These are phyloP conservation scores for Oryza coarctata DNA, from an alignment of 176 grass and related monocot genomes.

Conservation along the genomic window DNA sequence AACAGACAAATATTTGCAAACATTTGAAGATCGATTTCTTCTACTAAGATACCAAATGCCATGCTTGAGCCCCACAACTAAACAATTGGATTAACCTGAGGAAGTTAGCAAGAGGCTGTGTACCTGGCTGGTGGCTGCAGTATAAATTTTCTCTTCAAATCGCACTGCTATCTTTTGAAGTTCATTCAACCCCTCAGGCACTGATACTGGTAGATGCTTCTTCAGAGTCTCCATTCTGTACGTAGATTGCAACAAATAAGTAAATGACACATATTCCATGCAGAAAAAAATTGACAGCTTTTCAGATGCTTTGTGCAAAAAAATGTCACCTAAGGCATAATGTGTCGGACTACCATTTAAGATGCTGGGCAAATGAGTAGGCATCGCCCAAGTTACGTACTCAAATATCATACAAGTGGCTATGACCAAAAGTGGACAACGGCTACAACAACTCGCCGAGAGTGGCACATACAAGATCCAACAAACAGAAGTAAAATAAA, in stretches of 20 bases:
- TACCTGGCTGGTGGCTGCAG: slow-evolving; percentile 62
- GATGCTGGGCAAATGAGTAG: neutral
- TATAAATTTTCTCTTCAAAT: slow-evolving; percentile 81
- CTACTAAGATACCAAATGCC: neutral
- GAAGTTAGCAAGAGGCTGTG: neutral
- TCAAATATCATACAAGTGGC: neutral
- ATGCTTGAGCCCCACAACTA: neutral
- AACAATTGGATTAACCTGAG: neutral
- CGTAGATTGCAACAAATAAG: slow-evolving; percentile 7
- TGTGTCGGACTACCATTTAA: neutral
- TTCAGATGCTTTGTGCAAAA: neutral
- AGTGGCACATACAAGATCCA: neutral
- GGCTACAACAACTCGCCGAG: neutral
- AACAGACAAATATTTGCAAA: neutral
- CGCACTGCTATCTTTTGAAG: slow-evolving; percentile 68
- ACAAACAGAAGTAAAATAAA: neutral
- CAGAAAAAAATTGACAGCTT: neutral
- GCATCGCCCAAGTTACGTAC: neutral
- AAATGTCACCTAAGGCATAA: neutral
- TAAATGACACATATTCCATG: neutral
- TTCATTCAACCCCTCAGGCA: slow-evolving; percentile 63
- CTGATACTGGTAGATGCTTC: slow-evolving; percentile 65
- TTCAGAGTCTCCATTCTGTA: slow-evolving; percentile 82
- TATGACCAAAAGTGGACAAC: neutral
- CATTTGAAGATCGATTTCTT: slow-evolving; percentile 1